Percentiles rank a stretch among this genome's conserved stretches.
These are phyloP conservation scores for Hemisphaericaspora xylanilytica DNA, from an alignment of 1,139 yeast genomes.

Conservation along the genomic window DNA sequence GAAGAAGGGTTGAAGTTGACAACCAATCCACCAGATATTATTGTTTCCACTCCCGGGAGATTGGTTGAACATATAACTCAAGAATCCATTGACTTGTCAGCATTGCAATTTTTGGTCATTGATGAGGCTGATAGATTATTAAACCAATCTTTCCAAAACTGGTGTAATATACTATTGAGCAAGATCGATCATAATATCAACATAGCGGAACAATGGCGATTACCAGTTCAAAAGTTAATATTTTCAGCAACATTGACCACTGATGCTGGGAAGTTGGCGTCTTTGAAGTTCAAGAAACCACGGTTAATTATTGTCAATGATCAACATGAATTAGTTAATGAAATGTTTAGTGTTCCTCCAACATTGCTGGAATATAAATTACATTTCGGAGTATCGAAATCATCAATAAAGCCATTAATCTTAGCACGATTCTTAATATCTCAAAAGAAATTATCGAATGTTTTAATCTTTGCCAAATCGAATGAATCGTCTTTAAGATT, in stretches of 20 bases:
- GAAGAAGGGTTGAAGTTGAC: slow-evolving; percentile 60
- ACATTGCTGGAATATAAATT: slow-evolving; percentile 52
- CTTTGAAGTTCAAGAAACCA: slow-evolving; percentile 66
- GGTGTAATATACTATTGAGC: slow-evolving; percentile 71
- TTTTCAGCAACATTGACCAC: slow-evolving; percentile 94
- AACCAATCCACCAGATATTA: slow-evolving; percentile 63
- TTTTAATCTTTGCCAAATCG: slow-evolving; percentile 74
- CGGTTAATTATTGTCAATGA: slow-evolving; percentile 70
- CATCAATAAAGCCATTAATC: slow-evolving; percentile 70
- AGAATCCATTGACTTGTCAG: slow-evolving; percentile 38
- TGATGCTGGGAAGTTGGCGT: slow-evolving; percentile 82
- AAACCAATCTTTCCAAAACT: slow-evolving; percentile 89
- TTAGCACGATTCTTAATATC: slow-evolving; percentile 53
- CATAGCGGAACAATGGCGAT: slow-evolving; percentile 28
- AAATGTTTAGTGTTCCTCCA: slow-evolving; percentile 54
- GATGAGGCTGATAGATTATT: slow-evolving; percentile 95
- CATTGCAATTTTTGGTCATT: slow-evolving; percentile 68
- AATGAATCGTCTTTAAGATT: slow-evolving; percentile 84
- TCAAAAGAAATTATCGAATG: slow-evolving; percentile 31
- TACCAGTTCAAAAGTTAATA: slow-evolving; percentile 55
- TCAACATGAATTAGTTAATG: slow-evolving; percentile 46
- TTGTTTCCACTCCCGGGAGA: slow-evolving; percentile 90
- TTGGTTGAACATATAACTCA: slow-evolving; percentile 77
- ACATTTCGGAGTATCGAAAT: slow-evolving; percentile 53
- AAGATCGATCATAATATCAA: slow-evolving; percentile 40